phyloP scores from a whole-genome alignment of 306 rosid species.

The Castanea crenata region DNA sequence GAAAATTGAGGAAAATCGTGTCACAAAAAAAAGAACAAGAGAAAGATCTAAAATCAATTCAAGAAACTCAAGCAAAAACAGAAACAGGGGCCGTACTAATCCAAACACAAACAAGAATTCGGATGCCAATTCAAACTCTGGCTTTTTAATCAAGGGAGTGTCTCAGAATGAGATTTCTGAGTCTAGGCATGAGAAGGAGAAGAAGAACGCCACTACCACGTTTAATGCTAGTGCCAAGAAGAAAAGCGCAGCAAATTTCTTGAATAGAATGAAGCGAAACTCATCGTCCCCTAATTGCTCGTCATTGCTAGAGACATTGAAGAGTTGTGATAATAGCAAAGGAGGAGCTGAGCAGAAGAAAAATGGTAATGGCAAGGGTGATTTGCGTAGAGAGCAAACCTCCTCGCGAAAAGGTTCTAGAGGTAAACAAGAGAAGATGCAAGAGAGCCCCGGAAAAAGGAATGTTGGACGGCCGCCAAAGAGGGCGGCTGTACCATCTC shows the following conservation, averaged over 20 bases:
- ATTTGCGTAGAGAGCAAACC: constrained; percentile 16
- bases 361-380: not conserved
- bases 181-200: constrained; percentile 18
- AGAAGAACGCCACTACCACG: not conserved
- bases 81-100: constrained; percentile 9
- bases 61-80: constrained; percentile 16
- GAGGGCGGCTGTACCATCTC: not conserved
- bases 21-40: constrained; percentile 21
- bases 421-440: constrained; percentile 17
- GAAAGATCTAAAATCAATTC: constrained; percentile 14
- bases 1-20: constrained; percentile 11
- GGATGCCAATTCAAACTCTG: constrained; percentile 7
- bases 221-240: constrained; percentile 13
- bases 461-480: constrained; percentile 29
- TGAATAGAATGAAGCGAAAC: constrained; percentile 28
- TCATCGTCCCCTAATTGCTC: constrained; percentile 4
- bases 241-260: constrained; percentile 26
- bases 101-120: constrained; percentile 9
- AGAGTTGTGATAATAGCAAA: constrained; percentile 8
- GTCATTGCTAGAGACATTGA: constrained; percentile 11
- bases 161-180: constrained; percentile 20
- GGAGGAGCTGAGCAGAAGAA: constrained; percentile 19
- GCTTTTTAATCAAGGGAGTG: constrained; percentile 14
- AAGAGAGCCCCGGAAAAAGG: constrained; percentile 20
- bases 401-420: constrained; percentile 19